Evolutionary conservation across 768 basidiomycete species (phyloP).

Genomic region (Panus rudis): DNA sequence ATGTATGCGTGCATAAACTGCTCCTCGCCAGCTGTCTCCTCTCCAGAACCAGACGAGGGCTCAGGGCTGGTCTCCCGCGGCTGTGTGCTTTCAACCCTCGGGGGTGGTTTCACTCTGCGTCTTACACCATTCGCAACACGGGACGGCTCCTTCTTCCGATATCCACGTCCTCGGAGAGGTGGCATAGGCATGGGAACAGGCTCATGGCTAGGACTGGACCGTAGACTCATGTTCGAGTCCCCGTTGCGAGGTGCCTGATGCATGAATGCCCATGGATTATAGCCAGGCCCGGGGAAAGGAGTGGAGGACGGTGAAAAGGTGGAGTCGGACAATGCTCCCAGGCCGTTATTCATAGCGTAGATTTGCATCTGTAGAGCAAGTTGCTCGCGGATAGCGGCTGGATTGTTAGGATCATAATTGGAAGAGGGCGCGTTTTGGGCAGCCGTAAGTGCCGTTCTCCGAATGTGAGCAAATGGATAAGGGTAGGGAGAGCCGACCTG

Average conservation of each 20-base stretch:
- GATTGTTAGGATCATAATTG: constrained; percentile 36
- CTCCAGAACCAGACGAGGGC: constrained; percentile 66
- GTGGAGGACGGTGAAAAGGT: constrained; percentile 73
- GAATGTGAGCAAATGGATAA: constrained; percentile 69
- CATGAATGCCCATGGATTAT: constrained; percentile 69
- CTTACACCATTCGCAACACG: constrained; percentile 8
- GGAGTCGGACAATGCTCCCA: constrained; percentile 55
- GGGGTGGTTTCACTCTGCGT: constrained; percentile 53
- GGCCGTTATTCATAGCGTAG: constrained; percentile 65
- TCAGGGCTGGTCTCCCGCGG: constrained; percentile 78
- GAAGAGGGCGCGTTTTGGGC: constrained; percentile 26
- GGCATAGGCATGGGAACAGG: constrained; percentile 50
- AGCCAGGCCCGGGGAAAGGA: constrained; percentile 58
- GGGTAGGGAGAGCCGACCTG: constrained; percentile 69
- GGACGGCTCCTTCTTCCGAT: constrained; percentile 39
- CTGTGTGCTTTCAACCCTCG: constrained; percentile 76
- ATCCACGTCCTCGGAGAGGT: constrained; percentile 35
- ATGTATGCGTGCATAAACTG: constrained; percentile 15
- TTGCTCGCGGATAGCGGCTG: constrained; percentile 55
- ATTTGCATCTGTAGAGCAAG: constrained; percentile 73
- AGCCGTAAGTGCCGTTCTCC: constrained; percentile 39
- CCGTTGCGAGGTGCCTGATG: constrained; percentile 26
- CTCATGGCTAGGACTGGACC: constrained; percentile 67
- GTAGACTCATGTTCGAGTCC: constrained; percentile 49
- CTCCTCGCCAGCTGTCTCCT: constrained; percentile 70